Percentiles rank a stretch among this genome's conserved stretches.
phyloP scores from a whole-genome alignment of 148 eudicot genomes.

The Camellia sinensis region DNA sequence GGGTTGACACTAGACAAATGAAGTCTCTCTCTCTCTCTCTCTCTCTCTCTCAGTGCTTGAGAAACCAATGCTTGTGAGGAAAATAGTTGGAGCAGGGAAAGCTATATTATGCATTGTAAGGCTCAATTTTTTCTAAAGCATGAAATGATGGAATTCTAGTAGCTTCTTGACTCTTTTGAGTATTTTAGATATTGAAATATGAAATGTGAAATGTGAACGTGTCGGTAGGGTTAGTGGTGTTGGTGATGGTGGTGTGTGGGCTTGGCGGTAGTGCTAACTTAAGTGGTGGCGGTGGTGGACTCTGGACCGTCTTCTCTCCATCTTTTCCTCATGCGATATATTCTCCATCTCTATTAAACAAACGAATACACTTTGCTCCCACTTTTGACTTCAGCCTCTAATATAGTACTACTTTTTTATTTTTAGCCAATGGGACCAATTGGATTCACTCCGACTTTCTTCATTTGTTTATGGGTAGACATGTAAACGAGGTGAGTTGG shows the following conservation, averaged over 20 bases:
- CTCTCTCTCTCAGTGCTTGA: not conserved
- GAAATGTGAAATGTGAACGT: not conserved
- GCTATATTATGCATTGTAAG: not conserved
- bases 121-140: too few species aligned
- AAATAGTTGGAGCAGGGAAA: not conserved
- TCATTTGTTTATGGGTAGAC: not conserved
- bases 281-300: too few species aligned
- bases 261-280: not conserved
- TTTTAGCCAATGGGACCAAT: too few species aligned
- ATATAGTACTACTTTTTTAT: too few species aligned
- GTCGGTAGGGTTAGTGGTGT: not conserved
- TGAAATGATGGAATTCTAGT: not conserved
- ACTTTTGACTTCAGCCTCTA: too few species aligned
- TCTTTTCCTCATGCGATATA: too few species aligned
- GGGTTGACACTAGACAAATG: not conserved
- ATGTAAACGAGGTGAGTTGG: too few species aligned
- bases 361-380: not conserved
- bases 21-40: not conserved
- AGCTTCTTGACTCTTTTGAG: not conserved
- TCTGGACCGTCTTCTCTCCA: too few species aligned
- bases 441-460: not conserved
- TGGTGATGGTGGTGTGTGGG: not conserved
- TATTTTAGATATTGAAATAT: not conserved
- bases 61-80: conserved; percentile 8
- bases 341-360: too few species aligned